Base-by-base conservation (phyloP, 148 eudicot genomes). In the Rhododendron griersonianum region DNA sequence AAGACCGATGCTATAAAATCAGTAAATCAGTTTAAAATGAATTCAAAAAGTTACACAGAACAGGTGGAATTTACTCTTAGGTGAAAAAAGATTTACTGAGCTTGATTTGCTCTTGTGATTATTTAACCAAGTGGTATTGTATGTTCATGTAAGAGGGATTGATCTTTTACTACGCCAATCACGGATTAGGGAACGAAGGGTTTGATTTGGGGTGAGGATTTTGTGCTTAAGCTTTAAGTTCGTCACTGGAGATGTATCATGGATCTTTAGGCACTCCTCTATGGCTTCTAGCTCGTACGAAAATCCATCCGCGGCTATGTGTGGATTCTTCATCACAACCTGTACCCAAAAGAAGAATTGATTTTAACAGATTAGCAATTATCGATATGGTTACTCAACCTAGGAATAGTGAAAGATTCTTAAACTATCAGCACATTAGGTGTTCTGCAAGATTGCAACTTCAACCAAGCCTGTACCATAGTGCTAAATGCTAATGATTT, bases 231-330 rank as follows among this genome's bases (percentile, higher is more conserved):
- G 93, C 92, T 87, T 93, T 73, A 84, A 89, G 84, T 92, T 92
- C 5, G 98, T 94, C 89, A 92, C 88, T 4, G 98, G 96, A 10
- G 98, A 94, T 21, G 93, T 90, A n/a, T 91, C 92, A 30, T 88
- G 88, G 61, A 74, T 92, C 23, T 63, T 71, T 57, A 95, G 75
- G 98, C 96, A 95, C 71, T 89, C 93, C 65, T 93, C 87, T 41
- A 95, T 93, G 14, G 98, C 98, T 84, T 93, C 95, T 37, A 91
- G 81, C 91, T 95, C 98, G n/a, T 95, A 95, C 3, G 98, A 92
- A 84, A 89, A 90, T 71, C 98, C 98, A 84, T 95, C 98, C 5
- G 96, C 95, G 8, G 98, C 98, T 30, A 95, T 81, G 25, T 93
- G 95, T 83, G 98, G 98, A 86, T 94, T 90, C 86, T 89, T 88